Conservation (phyloP, 2,329 filamentous ascomycete species). For the Cadophora sp. region DNA sequence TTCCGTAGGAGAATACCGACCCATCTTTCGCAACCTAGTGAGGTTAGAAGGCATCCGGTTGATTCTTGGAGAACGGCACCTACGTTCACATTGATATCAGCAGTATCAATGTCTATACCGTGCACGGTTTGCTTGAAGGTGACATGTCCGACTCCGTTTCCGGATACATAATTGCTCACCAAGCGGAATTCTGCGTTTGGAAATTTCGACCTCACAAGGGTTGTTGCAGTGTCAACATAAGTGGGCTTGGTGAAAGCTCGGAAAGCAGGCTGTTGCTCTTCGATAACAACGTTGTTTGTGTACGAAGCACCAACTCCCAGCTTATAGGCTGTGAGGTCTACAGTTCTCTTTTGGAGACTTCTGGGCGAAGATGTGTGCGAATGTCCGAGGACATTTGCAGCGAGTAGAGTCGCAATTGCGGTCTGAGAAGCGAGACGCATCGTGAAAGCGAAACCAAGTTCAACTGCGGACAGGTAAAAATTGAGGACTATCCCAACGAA, state of each 20-base stretch:
- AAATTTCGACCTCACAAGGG: slow-evolving; percentile 49
- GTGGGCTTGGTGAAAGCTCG: slow-evolving; percentile 15
- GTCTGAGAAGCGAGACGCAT: slow-evolving; percentile 25
- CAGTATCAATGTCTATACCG: slow-evolving; percentile 19
- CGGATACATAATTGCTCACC: slow-evolving; percentile 53
- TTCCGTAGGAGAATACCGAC: slow-evolving; percentile 11
- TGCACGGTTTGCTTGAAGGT: slow-evolving; percentile 18
- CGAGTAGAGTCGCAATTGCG: slow-evolving; percentile 14
- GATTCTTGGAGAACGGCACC: neutral
- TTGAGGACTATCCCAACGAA: neutral
- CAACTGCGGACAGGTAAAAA: neutral
- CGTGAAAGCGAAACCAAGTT: slow-evolving; percentile 4
- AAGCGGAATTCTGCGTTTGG: slow-evolving; percentile 55
- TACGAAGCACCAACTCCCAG: slow-evolving; percentile 20
- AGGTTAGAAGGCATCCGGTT: neutral
- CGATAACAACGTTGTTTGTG: slow-evolving; percentile 15
- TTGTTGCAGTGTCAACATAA: slow-evolving; percentile 53
- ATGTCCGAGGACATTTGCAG: slow-evolving; percentile 21
- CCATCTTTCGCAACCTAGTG: slow-evolving; percentile 8
- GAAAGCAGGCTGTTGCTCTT: slow-evolving; percentile 6
- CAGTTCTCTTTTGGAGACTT: slow-evolving; percentile 18
- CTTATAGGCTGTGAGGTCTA: slow-evolving; percentile 19
- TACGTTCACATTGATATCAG: slow-evolving; percentile 18
- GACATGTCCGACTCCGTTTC: slow-evolving; percentile 17
- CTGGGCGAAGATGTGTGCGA: slow-evolving; percentile 5